These are phyloP conservation scores for Salix koriyanagi DNA, from an alignment of 345 rosid species.

Conservation along the genomic window DNA sequence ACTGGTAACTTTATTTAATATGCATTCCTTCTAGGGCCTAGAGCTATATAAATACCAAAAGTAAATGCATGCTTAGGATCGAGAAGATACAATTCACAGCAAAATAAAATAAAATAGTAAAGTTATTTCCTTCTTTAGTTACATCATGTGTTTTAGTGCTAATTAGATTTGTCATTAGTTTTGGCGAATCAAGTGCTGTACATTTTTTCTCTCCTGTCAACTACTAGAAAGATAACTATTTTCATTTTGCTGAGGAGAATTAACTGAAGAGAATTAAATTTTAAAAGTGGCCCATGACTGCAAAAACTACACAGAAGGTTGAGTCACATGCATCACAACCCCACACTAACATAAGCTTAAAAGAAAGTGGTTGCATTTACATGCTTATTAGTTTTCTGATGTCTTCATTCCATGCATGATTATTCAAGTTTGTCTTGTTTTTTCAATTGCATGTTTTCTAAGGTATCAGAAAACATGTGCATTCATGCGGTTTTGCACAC, in stretches of 20 bases:
- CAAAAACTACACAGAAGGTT: background rate
- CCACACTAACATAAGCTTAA: background rate
- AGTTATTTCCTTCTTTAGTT: background rate
- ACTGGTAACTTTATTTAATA: background rate
- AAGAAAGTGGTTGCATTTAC: background rate
- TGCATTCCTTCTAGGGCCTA: background rate
- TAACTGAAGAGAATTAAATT: background rate
- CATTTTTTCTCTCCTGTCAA: background rate
- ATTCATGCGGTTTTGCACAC: background rate
- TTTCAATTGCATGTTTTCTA: background rate
- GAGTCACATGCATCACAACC: background rate
- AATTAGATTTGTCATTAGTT: background rate
- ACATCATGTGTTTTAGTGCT: background rate
- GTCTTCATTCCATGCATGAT: background rate
- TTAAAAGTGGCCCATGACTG: background rate
- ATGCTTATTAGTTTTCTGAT: background rate
- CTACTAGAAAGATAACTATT: background rate
- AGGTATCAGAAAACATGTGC: background rate
- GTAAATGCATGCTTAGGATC: background rate
- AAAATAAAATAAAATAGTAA: background rate
- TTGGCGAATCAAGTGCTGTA: background rate
- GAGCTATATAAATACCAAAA: background rate
- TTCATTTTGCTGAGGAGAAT: background rate
- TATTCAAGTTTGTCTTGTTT: background rate
- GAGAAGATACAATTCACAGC: background rate